These are phyloP conservation scores for Fusarium sp. DNA, from an alignment of 2,329 filamentous ascomycete genomes.

Conservation along the genomic window DNA sequence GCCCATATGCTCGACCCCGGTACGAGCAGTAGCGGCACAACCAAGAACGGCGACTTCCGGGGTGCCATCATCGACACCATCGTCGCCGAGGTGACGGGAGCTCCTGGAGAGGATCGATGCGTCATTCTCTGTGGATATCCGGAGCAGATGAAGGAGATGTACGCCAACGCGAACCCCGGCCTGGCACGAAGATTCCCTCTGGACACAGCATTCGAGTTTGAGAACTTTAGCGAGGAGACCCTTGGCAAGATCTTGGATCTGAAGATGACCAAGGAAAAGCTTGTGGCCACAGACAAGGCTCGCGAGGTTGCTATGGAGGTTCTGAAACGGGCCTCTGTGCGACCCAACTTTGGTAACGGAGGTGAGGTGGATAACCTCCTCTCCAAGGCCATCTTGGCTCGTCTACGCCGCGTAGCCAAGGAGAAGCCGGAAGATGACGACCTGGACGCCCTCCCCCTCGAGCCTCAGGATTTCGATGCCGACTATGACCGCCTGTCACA, in stretches of 20 bases:
- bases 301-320: constrained; percentile 69
- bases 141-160: constrained; percentile 77
- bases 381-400: constrained; percentile 41
- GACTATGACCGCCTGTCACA: constrained; percentile 64
- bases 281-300: constrained; percentile 64
- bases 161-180: constrained; percentile 78
- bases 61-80: constrained; percentile 79
- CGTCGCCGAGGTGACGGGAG: constrained; percentile 78
- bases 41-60: constrained; percentile 61
- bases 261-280: constrained; percentile 70
- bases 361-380: constrained; percentile 75
- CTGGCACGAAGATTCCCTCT: constrained; percentile 75
- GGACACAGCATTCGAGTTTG: constrained; percentile 73
- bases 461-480: constrained; percentile 65
- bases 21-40: constrained; percentile 44
- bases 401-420: constrained; percentile 41
- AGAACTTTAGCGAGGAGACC: constrained; percentile 73
- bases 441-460: constrained; percentile 38
- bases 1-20: constrained; percentile 73
- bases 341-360: constrained; percentile 80
- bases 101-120: constrained; percentile 77
- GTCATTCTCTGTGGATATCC: constrained; percentile 79
- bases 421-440: constrained; percentile 36
- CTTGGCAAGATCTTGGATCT: constrained; percentile 71
- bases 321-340: constrained; percentile 70